phyloP scores from a whole-genome alignment of 2,329 filamentous ascomycete genomes.

The Cercospora janseana region DNA sequence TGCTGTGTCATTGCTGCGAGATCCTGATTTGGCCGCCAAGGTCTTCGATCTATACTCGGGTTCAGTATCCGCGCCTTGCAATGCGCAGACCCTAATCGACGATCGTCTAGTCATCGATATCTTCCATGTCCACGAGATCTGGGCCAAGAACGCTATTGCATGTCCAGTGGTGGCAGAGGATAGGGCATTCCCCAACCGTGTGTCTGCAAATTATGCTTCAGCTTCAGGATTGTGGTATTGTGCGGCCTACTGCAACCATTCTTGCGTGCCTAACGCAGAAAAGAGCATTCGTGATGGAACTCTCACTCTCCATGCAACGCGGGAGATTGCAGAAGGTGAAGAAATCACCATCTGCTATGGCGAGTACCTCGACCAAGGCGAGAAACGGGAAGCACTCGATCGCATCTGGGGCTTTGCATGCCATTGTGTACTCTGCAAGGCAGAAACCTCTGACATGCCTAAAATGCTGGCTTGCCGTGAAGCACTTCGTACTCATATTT shows the following conservation, averaged over 20 bases:
- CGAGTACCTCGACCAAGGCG: slow-evolving; percentile 1
- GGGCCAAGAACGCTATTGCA: slow-evolving; percentile 16
- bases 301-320: slow-evolving; percentile 13
- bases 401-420: slow-evolving; percentile 17
- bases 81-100: slow-evolving; percentile 3
- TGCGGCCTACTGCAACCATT: slow-evolving; percentile 19
- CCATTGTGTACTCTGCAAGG: slow-evolving; percentile 9
- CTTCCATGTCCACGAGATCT: slow-evolving; percentile 19
- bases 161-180: slow-evolving; percentile 1
- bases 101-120: slow-evolving; percentile 18
- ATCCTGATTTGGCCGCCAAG: slow-evolving; percentile 7
- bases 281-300: slow-evolving; percentile 19
- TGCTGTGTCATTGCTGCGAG: neutral
- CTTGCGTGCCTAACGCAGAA: slow-evolving; percentile 20
- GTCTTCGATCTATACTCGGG: slow-evolving; percentile 15
- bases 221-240: slow-evolving; percentile 16
- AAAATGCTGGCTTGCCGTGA: slow-evolving; percentile 2
- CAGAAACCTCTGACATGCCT: neutral
- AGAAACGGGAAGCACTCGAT: slow-evolving; percentile 5
- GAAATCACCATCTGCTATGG: slow-evolving; percentile 21
- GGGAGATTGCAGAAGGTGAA: slow-evolving; percentile 16
- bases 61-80: neutral
- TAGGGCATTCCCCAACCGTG: slow-evolving; percentile 12
- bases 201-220: neutral
- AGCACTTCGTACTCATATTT: neutral